These are phyloP conservation scores for Exophiala sideris DNA, from an alignment of 2,329 filamentous ascomycete species.

Conservation along the genomic window DNA sequence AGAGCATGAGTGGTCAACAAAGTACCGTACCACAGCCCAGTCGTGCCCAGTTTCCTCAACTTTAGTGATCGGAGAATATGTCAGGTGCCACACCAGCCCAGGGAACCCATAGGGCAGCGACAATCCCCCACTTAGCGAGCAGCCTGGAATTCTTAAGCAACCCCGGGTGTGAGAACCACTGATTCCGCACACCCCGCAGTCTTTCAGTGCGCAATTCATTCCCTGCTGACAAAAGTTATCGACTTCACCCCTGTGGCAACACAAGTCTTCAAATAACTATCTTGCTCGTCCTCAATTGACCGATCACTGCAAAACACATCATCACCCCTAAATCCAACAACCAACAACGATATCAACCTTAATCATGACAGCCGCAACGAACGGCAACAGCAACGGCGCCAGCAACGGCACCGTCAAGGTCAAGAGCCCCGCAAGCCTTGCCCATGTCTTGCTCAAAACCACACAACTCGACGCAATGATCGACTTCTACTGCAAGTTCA, in stretches of 20 bases:
- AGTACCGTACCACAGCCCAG: too few relatives aligned
- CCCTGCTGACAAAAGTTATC: background rate
- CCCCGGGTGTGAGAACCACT: background rate
- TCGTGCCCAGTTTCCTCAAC: too few relatives aligned
- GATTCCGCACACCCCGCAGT: background rate
- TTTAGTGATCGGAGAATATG: too few relatives aligned
- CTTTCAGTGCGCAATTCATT: background rate
- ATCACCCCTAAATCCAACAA: too few relatives aligned
- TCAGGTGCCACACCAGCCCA: too few relatives aligned
- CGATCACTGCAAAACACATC: too few relatives aligned
- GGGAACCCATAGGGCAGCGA: too few relatives aligned
- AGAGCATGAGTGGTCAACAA: too few relatives aligned
- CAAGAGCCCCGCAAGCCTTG: background rate
- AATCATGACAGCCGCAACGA: background rate
- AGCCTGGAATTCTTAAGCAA: background rate
- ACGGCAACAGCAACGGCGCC: too few relatives aligned
- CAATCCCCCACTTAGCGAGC: too few relatives aligned
- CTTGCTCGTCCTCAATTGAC: too few relatives aligned
- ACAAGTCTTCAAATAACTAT: background rate
- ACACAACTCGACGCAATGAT: background rate
- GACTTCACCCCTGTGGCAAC: background rate
- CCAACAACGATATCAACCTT: too few relatives aligned
- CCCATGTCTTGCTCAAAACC: conserved; percentile 2
- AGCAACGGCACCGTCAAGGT: background rate
- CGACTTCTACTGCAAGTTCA: conserved; percentile 4